Evolutionary conservation across 371 early-diverging fungal species (phyloP).

Genomic region (Lichtheimia hyalospora): DNA sequence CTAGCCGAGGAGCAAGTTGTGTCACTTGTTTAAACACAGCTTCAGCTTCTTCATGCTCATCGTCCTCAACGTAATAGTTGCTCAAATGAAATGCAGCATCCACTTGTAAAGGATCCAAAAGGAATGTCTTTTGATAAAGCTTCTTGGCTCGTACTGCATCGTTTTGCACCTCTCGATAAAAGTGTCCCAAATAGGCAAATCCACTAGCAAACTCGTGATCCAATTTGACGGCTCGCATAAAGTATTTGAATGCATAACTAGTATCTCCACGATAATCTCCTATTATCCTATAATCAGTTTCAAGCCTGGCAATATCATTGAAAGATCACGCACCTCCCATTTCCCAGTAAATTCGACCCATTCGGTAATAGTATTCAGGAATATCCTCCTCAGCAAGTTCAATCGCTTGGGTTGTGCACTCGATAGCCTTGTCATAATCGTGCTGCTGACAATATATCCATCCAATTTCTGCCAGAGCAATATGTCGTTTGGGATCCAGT

Average conservation of each 20-base stretch:
- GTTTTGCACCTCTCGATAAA: conserved; percentile 66
- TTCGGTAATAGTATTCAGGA: conserved; percentile 62
- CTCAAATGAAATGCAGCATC: conserved; percentile 71
- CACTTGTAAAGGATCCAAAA: conserved; percentile 65
- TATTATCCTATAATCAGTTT: not conserved
- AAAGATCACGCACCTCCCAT: conserved; percentile 59
- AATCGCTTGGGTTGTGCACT: conserved; percentile 55
- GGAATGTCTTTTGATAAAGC: conserved; percentile 79
- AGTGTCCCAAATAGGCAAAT: conserved; percentile 82
- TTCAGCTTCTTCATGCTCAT: conserved; percentile 56
- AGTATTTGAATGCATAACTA: conserved; percentile 57
- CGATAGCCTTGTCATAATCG: conserved; percentile 56
- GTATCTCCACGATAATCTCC: conserved; percentile 5
- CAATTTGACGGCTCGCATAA: conserved; percentile 74
- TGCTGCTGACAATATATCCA: conserved; percentile 64
- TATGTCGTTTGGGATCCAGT: conserved; percentile 46
- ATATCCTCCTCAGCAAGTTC: conserved; percentile 32
- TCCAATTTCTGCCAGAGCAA: conserved; percentile 56
- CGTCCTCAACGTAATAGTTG: conserved; percentile 56
- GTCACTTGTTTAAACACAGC: conserved; percentile 51
- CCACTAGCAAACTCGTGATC: conserved; percentile 67
- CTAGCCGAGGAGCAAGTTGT: conserved; percentile 42
- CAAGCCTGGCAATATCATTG: too few species aligned
- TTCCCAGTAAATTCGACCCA: conserved; percentile 82
- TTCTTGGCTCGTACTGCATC: conserved; percentile 73